Evolutionary conservation across 2,329 filamentous ascomycete genomes (phyloP).

Genomic region (Achaetomium macrosporum): DNA sequence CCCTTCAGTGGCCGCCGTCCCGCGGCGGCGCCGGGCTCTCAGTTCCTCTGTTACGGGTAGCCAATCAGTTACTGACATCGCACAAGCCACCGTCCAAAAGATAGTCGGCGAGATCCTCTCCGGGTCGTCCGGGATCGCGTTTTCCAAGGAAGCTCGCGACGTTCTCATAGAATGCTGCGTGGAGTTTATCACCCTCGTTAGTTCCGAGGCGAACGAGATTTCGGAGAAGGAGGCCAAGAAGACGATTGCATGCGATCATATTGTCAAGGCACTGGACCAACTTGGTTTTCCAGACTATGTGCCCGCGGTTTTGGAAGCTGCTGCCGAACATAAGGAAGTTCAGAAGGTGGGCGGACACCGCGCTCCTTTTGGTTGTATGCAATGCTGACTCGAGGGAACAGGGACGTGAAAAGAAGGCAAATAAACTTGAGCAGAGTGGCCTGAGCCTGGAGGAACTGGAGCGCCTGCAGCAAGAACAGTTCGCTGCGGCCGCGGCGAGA

Average conservation of each 20-base stretch:
- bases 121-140: slow-evolving; percentile 67
- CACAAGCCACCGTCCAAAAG: slow-evolving; percentile 61
- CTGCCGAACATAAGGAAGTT: slow-evolving; percentile 85
- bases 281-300: slow-evolving; percentile 93
- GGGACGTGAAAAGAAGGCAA: slow-evolving; percentile 94
- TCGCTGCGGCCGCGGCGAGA: slow-evolving; percentile 71
- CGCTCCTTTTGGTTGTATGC: background rate
- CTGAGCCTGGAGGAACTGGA: slow-evolving; percentile 87
- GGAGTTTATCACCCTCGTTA: slow-evolving; percentile 97
- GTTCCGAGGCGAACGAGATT: slow-evolving; percentile 98
- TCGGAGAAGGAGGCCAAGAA: slow-evolving; percentile 99
- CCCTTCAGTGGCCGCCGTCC: background rate
- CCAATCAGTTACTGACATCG: slow-evolving; percentile 26
- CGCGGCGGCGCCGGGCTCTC: background rate
- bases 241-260: slow-evolving; percentile 97
- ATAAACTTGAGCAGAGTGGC: slow-evolving; percentile 93
- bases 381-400: slow-evolving; percentile 55
- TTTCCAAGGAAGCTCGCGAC: slow-evolving; percentile 92
- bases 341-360: slow-evolving; percentile 61
- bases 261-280: slow-evolving; percentile 88
- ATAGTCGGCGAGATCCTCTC: slow-evolving; percentile 94
- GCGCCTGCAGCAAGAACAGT: slow-evolving; percentile 84
- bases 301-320: slow-evolving; percentile 76
- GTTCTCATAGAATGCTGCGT: slow-evolving; percentile 97
- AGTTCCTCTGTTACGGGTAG: background rate